Evolutionary conservation across 352 stramenopile genomes (phyloP).

Genomic region (Globisporangium viniferum): DNA sequence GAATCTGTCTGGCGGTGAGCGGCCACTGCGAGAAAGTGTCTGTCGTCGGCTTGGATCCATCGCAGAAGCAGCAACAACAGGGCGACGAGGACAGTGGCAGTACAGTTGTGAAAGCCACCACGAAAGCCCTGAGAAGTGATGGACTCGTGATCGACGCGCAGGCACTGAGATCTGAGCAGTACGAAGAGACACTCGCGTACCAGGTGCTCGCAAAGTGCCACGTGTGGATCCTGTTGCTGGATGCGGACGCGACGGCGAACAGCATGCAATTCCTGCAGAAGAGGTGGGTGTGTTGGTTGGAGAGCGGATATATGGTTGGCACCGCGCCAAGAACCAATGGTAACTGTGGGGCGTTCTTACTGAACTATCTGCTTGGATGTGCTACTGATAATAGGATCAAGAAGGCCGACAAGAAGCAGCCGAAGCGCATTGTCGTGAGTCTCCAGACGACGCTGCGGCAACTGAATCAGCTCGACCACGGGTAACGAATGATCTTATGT

Average conservation of each 20-base stretch:
- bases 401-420: conserved; percentile 23
- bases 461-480: conserved; percentile 48
- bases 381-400: conserved; percentile 14
- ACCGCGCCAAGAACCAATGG: not conserved
- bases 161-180: conserved; percentile 22
- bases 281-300: conserved; percentile 22
- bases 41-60: conserved; percentile 28
- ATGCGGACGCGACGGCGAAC: conserved; percentile 35
- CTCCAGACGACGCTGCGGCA: conserved; percentile 61
- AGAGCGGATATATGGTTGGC: not conserved
- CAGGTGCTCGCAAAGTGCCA: conserved; percentile 44
- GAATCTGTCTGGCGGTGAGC: conserved; percentile 47
- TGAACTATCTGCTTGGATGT: not conserved
- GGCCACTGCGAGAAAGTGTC: conserved; percentile 45
- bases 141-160: conserved; percentile 36
- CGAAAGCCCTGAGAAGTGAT: conserved; percentile 41
- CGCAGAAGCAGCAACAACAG: not conserved
- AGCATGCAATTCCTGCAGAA: conserved; percentile 48
- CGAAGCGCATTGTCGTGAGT: conserved; percentile 55
- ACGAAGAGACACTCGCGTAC: conserved; percentile 41
- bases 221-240: conserved; percentile 61
- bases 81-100: too few relatives aligned
- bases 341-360: not conserved
- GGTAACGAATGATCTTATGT: conserved; percentile 26
- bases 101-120: not conserved